Conservation (phyloP, 371 early-diverging fungal species). For the Mucor plumbeus region DNA sequence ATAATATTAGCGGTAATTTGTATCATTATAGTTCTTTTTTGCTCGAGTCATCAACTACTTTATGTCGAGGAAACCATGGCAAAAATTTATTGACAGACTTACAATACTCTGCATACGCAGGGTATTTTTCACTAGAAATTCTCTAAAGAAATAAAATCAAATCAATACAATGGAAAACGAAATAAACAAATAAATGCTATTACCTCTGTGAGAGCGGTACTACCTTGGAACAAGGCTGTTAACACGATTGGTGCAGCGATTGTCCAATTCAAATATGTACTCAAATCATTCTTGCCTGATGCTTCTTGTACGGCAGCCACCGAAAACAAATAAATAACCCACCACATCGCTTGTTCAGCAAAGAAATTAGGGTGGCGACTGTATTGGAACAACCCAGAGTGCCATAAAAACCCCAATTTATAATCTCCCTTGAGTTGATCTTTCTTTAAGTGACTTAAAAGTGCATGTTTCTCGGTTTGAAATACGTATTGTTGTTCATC, state of each 20-base stretch:
- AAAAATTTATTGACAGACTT: conserved; percentile 64
- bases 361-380: conserved; percentile 88
- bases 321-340: conserved; percentile 67
- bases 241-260: conserved; percentile 63
- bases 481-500: conserved; percentile 88
- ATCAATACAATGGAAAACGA: conserved; percentile 4
- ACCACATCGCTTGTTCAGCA: conserved; percentile 76
- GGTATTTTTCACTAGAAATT: conserved; percentile 74
- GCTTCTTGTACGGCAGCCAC: conserved; percentile 46
- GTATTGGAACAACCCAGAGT: conserved; percentile 73
- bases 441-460: conserved; percentile 37
- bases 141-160: conserved; percentile 17
- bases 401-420: conserved; percentile 72
- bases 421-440: conserved; percentile 46
- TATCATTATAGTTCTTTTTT: conserved; percentile 20
- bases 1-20: no score
- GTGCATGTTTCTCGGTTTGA: conserved; percentile 68
- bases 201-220: conserved; percentile 80
- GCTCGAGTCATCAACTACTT: not conserved
- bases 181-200: not conserved
- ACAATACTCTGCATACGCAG: conserved; percentile 72
- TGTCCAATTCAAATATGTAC: conserved; percentile 60
- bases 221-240: conserved; percentile 72
- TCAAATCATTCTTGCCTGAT: not conserved
- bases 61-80: conserved; percentile 54